These are phyloP conservation scores for Hypericum perforatum DNA, from an alignment of 345 rosid genomes.

Conservation along the genomic window DNA sequence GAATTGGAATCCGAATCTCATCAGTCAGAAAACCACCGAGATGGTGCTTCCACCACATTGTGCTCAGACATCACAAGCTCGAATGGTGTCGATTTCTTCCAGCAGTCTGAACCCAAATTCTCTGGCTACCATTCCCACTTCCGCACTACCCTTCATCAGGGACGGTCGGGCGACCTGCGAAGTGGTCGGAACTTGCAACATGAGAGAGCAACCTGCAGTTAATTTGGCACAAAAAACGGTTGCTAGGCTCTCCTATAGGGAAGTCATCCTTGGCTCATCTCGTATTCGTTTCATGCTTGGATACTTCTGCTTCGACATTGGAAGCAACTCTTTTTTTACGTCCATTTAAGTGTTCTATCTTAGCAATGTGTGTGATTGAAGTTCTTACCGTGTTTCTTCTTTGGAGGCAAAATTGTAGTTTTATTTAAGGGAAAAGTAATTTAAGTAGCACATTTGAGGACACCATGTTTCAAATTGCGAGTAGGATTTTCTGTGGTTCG, in stretches of 20 bases:
- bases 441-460: too few relatives aligned
- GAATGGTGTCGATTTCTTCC: slow-evolving; percentile 34
- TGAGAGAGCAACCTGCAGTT: slow-evolving; percentile 21
- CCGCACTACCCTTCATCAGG: slow-evolving; percentile 16
- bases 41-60: slow-evolving; percentile 34
- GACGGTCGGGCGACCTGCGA: slow-evolving; percentile 25
- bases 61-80: slow-evolving; percentile 44
- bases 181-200: slow-evolving; percentile 33
- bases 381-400: too few relatives aligned
- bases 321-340: not conserved
- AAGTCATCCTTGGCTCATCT: slow-evolving; percentile 95
- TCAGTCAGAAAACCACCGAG: slow-evolving; percentile 23
- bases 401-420: too few relatives aligned
- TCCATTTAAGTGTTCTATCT: not conserved
- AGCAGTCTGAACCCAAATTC: slow-evolving; percentile 41
- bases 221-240: slow-evolving; percentile 19
- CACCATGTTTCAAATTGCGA: too few relatives aligned
- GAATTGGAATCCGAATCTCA: slow-evolving; percentile 31
- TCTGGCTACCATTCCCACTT: slow-evolving; percentile 33
- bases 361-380: too few relatives aligned
- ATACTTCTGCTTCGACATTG: slow-evolving; percentile 5
- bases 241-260: slow-evolving; percentile 44
- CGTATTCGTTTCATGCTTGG: slow-evolving; percentile 17
- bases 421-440: too few relatives aligned
- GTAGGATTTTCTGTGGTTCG: too few relatives aligned